These are phyloP conservation scores for Borovskyia barvae DNA, from an alignment of 208 protist genomes.

Conservation along the genomic window DNA sequence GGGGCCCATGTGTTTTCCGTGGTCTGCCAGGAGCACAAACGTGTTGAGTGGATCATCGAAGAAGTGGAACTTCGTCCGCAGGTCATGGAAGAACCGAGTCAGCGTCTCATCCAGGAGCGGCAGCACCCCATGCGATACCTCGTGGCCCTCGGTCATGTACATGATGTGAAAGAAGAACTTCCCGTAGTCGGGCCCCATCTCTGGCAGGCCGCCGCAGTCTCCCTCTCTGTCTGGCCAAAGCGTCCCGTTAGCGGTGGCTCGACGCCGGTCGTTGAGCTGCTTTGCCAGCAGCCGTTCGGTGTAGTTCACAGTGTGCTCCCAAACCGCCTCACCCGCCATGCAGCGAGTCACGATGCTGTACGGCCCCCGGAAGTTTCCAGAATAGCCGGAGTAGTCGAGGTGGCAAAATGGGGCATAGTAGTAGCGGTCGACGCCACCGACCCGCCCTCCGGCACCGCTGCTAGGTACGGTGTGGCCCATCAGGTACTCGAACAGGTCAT, in stretches of 20 bases:
- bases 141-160: conserved; percentile 67
- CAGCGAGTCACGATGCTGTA: conserved; percentile 66
- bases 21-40: conserved; percentile 50
- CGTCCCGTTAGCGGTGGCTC: neutral
- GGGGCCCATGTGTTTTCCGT: conserved; percentile 74
- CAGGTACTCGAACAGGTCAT: conserved; percentile 36
- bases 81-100: conserved; percentile 40
- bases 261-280: conserved; percentile 21
- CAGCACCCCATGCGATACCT: conserved; percentile 53
- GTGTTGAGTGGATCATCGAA: conserved; percentile 69
- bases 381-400: conserved; percentile 36
- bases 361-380: conserved; percentile 50
- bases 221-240: no score
- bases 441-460: conserved; percentile 29
- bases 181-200: neutral
- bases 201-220: neutral
- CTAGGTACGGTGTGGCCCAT: conserved; percentile 8
- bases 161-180: conserved; percentile 51
- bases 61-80: conserved; percentile 39
- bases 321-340: conserved; percentile 45
- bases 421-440: conserved; percentile 42
- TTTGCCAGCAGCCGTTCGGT: conserved; percentile 26
- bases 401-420: conserved; percentile 59
- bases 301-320: conserved; percentile 63
- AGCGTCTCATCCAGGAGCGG: conserved; percentile 49